Evolutionary conservation across 1,139 yeast genomes (phyloP).

Genomic region (Sugiyamaella paludigena): DNA sequence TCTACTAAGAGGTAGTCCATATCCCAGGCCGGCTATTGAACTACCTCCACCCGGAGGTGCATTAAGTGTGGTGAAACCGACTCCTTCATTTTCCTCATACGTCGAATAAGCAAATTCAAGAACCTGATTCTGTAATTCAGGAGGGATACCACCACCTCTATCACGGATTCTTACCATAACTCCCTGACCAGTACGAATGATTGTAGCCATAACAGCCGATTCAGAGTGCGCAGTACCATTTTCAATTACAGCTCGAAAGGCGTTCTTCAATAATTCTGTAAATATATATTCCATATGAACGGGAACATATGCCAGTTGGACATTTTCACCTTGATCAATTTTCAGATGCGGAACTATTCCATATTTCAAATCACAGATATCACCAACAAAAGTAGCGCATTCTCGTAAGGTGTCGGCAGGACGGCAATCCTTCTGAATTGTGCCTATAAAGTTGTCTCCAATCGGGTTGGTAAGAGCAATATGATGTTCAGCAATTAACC

Average conservation of each 20-base stretch:
- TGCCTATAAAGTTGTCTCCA: slow-evolving; percentile 58
- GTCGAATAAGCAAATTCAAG: slow-evolving; percentile 88
- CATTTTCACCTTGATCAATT: slow-evolving; percentile 53
- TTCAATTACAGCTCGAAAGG: slow-evolving; percentile 83
- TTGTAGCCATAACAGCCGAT: slow-evolving; percentile 65
- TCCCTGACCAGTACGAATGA: slow-evolving; percentile 53
- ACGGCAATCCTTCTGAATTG: slow-evolving; percentile 61
- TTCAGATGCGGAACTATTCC: slow-evolving; percentile 63
- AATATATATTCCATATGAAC: slow-evolving; percentile 83
- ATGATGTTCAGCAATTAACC: slow-evolving; percentile 83
- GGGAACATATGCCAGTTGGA: slow-evolving; percentile 73
- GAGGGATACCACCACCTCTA: slow-evolving; percentile 83
- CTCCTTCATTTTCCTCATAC: slow-evolving; percentile 57
- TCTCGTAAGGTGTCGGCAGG: slow-evolving; percentile 59
- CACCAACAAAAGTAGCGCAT: slow-evolving; percentile 74
- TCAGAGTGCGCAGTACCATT: slow-evolving; percentile 39
- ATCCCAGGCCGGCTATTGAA: slow-evolving; percentile 93
- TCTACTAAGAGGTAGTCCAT: slow-evolving; percentile 83
- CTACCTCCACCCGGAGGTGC: slow-evolving; percentile 75
- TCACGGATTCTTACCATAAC: slow-evolving; percentile 67
- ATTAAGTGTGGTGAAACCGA: slow-evolving; percentile 50
- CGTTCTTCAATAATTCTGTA: slow-evolving; percentile 82
- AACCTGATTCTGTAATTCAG: slow-evolving; percentile 59
- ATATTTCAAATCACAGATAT: slow-evolving; percentile 75
- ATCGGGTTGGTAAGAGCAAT: slow-evolving; percentile 53